Conservation (phyloP, 345 rosid genomes). For the Durio zibethinus region DNA sequence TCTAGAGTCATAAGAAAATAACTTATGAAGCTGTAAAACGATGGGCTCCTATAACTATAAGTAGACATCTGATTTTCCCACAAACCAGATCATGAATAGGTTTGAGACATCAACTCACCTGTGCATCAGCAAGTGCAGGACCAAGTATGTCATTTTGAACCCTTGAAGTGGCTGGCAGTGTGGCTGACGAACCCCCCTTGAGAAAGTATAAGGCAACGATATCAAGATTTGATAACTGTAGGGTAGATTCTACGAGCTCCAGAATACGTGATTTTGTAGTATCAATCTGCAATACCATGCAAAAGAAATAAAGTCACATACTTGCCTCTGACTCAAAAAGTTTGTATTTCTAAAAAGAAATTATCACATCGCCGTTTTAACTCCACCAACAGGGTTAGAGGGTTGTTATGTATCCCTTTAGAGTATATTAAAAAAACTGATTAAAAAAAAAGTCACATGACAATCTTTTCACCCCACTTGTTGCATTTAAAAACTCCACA, state of each 20-base stretch:
- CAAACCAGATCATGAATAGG: conserved; percentile 7
- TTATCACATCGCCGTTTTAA: too few relatives aligned
- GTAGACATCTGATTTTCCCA: not conserved
- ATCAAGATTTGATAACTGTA: conserved; percentile 79
- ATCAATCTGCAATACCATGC: conserved; percentile 57
- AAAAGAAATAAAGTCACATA: conserved; percentile 17
- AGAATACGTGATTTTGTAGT: conserved; percentile 58
- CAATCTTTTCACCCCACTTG: too few relatives aligned
- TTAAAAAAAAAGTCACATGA: too few relatives aligned
- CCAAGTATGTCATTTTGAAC: conserved; percentile 66
- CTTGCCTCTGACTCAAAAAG: conserved; percentile 17
- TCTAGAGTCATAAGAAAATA: not conserved
- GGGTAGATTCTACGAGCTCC: conserved; percentile 71
- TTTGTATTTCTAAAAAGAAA: conserved; percentile 4
- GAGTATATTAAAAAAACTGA: too few relatives aligned
- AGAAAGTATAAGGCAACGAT: conserved; percentile 55
- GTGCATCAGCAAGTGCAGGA: conserved; percentile 72
- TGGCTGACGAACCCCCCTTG: conserved; percentile 51
- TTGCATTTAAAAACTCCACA: too few relatives aligned
- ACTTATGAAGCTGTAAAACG: not conserved
- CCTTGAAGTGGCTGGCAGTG: conserved; percentile 52
- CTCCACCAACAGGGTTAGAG: too few relatives aligned
- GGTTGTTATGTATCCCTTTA: too few relatives aligned
- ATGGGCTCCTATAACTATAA: not conserved
- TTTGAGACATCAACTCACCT: conserved; percentile 28